Evolutionary conservation across 371 early-diverging fungal genomes (phyloP), one percentile per base, ranked within the genome.

Genomic region (Mortierella sp.): DNA sequence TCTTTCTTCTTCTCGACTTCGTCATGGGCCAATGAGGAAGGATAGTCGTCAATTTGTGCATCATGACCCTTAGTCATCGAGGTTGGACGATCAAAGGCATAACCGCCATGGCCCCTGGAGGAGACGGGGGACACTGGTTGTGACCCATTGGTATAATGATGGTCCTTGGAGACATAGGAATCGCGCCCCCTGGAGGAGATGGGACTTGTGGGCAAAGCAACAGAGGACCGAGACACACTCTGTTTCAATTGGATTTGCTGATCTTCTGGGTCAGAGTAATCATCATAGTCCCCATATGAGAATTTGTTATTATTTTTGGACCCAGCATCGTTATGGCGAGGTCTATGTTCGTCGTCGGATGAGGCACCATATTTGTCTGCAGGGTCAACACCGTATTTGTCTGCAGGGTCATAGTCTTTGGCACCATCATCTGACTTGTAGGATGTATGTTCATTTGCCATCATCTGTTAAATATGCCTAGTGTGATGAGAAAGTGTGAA

Each of bases 151-250:
- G 34, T 32, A 53, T 29, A 23, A 32, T 19, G n/a, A n/a, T 29
- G 49, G 43, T 58, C 26, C 8, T 62, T 15, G 9, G 40, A 34
- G 3, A 23, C 37, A 58, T 56, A 56, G 28, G 73, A 72, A 45
- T 66, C 66, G 58, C 65, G 71, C 31, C 67, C 63, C 31, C 69
- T 45, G 61, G 65, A 53, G 22, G 63, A 61, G 58, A 76, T 54
- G 7, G 76, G 76, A 58, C 76, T 75, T 28, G 64, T 61, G 42
- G 75, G 75, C 61, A 69, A 42, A 31, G 68, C 74, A 54, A 56
- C 61, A 29, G 54, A 28, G 9, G 72, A 47, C 19, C 53, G 66
- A 29, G 53, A 51, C 35, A 63, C 42, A 22, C 23, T 31, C 61
- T 64, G 75, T 55, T 60, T 75, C 61, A 69, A 32, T 32, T 68